Evolutionary conservation across 2,329 filamentous ascomycete genomes (phyloP).

Genomic region (Madurella fahalii): DNA sequence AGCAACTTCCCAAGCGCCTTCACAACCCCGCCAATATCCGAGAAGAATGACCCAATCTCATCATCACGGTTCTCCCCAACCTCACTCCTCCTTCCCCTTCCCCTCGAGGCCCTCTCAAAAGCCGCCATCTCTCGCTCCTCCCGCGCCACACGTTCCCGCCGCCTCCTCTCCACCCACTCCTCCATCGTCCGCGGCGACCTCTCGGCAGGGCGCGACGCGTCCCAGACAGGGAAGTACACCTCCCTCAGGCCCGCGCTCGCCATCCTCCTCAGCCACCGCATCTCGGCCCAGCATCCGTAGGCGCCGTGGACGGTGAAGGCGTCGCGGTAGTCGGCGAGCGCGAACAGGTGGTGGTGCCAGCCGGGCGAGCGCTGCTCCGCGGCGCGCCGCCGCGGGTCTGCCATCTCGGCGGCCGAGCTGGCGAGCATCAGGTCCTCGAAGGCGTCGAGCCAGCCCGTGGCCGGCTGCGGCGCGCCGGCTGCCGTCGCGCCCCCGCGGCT

Average conservation of each 20-base stretch:
- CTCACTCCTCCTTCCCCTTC: not conserved
- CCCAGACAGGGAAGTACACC: slow-evolving; percentile 16
- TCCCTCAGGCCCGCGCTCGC: slow-evolving; percentile 7
- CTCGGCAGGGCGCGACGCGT: not conserved
- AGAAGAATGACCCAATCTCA: not conserved
- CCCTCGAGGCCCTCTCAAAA: not conserved
- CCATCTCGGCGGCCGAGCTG: slow-evolving; percentile 40
- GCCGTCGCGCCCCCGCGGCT: too few species aligned
- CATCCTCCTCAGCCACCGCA: slow-evolving; percentile 24
- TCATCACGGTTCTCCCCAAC: not conserved
- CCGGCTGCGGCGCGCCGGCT: too few species aligned
- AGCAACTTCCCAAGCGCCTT: slow-evolving; percentile 12
- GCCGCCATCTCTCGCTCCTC: not conserved
- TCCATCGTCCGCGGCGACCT: slow-evolving; percentile 15
- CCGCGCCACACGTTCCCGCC: not conserved
- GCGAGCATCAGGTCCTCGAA: slow-evolving; percentile 55
- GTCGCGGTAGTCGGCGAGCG: too few species aligned
- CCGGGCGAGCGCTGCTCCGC: too few species aligned
- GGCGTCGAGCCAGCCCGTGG: slow-evolving; percentile 48
- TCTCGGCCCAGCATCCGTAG: not conserved
- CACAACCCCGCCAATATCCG: slow-evolving; percentile 5
- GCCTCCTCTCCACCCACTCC: slow-evolving; percentile 18
- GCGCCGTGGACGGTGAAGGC: not conserved
- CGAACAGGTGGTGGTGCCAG: too few species aligned
- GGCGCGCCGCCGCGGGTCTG: slow-evolving; percentile 31